Percentiles rank a stretch among this genome's conserved stretches.
Evolutionary conservation across 1,139 yeast species (phyloP).

Genomic region (Casaregolazyma suthepensis): DNA sequence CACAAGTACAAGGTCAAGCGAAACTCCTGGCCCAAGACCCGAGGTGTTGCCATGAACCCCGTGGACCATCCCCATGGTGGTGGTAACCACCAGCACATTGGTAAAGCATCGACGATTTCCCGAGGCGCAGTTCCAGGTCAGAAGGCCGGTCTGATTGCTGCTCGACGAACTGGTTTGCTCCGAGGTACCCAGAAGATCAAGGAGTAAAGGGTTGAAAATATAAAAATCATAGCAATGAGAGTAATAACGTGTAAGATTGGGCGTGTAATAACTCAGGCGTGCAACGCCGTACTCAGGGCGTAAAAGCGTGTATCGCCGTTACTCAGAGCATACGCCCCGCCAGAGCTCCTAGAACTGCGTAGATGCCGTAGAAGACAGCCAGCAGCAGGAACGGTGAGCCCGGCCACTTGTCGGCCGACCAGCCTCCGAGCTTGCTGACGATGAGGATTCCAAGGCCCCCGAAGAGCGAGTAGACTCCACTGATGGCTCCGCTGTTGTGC

Average conservation of each 20-base stretch:
- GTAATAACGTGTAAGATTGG: too few species aligned
- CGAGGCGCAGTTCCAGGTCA: slow-evolving; percentile 99
- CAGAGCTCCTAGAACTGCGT: not conserved
- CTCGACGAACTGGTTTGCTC: slow-evolving; percentile 99
- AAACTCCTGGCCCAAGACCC: slow-evolving; percentile 99
- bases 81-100: slow-evolving; percentile 99
- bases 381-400: slow-evolving; percentile 56
- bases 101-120: slow-evolving; percentile 99
- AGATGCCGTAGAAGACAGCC: slow-evolving; percentile 39
- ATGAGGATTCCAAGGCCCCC: slow-evolving; percentile 68
- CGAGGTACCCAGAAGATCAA: slow-evolving; percentile 99
- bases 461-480: slow-evolving; percentile 60
- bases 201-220: slow-evolving; percentile 42
- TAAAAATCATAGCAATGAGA: slow-evolving; percentile 8
- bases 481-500: slow-evolving; percentile 52
- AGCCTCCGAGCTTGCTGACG: slow-evolving; percentile 56
- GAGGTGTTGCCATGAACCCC: slow-evolving; percentile 99
- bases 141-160: slow-evolving; percentile 99
- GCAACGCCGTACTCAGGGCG: too few species aligned
- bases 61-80: slow-evolving; percentile 99
- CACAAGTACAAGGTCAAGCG: slow-evolving; percentile 99
- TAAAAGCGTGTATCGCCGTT: too few species aligned
- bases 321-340: not conserved
- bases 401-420: slow-evolving; percentile 51
- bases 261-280: too few species aligned